Conservation (phyloP, 352 stramenopile species). For the Paralagenidium karlingii region DNA sequence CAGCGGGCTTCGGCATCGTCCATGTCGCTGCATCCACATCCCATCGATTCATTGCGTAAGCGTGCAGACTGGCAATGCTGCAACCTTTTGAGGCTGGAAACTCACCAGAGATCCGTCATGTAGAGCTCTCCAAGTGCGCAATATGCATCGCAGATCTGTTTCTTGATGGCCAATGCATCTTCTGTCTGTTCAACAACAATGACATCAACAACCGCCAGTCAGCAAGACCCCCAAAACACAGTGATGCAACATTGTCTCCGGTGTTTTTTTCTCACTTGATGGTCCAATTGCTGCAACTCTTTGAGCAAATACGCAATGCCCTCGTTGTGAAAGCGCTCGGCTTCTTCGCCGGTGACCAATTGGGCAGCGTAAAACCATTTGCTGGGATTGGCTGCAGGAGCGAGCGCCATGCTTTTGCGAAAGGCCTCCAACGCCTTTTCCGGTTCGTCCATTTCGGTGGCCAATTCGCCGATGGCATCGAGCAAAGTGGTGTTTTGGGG, state of each 20-base stretch:
- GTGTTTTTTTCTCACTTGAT: constrained; percentile 4
- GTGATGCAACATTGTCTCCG: background rate
- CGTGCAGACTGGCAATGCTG: background rate
- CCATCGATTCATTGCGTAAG: background rate
- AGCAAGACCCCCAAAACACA: background rate
- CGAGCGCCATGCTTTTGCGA: constrained; percentile 48
- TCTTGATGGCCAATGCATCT: constrained; percentile 53
- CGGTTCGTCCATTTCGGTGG: constrained; percentile 70
- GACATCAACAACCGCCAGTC: no score
- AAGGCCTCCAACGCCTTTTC: constrained; percentile 63
- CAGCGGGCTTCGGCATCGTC: constrained; percentile 89
- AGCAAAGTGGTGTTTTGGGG: constrained; percentile 55
- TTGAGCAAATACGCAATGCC: constrained; percentile 54
- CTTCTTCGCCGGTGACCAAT: constrained; percentile 59
- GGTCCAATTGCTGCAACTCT: constrained; percentile 27
- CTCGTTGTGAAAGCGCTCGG: constrained; percentile 48
- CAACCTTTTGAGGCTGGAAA: constrained; percentile 20
- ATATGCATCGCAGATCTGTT: constrained; percentile 90
- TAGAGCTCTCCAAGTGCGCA: constrained; percentile 95
- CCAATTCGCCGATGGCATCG: constrained; percentile 67
- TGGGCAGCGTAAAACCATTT: constrained; percentile 83
- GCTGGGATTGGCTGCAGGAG: constrained; percentile 53
- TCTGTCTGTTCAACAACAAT: constrained; percentile 10
- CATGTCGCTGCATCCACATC: constrained; percentile 57
- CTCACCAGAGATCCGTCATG: constrained; percentile 95